Conservation (phyloP, 768 basidiomycete genomes). For the Auriscalpium vulgare region DNA sequence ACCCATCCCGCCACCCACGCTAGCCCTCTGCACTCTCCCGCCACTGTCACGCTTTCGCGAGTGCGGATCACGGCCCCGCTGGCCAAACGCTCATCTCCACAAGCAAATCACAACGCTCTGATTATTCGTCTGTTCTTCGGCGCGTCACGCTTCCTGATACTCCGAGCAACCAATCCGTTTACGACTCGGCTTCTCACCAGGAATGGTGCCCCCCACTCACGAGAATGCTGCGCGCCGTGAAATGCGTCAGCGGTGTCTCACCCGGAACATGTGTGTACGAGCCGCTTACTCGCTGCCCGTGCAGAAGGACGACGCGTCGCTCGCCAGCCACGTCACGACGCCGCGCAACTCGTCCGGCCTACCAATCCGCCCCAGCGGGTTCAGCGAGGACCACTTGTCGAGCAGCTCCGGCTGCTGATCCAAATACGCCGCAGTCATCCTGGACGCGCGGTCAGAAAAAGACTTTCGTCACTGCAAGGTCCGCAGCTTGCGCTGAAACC, state of each 20-base stretch:
- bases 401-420: constrained; percentile 55
- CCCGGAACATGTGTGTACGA: background rate
- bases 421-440: constrained; percentile 70
- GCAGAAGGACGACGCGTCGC: constrained; percentile 70
- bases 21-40: too few species aligned
- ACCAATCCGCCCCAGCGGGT: constrained; percentile 66
- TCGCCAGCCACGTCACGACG: constrained; percentile 62
- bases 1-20: too few species aligned
- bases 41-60: too few species aligned
- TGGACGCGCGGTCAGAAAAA: constrained; percentile 16
- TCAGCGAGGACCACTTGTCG: constrained; percentile 59
- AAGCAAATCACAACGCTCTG: too few species aligned
- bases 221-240: constrained; percentile 34
- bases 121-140: too few species aligned
- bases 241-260: constrained; percentile 3
- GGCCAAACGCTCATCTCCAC: too few species aligned
- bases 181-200: constrained; percentile 31
- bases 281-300: constrained; percentile 76
- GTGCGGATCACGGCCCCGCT: too few species aligned
- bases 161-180: too few species aligned
- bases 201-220: constrained; percentile 58
- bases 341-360: constrained; percentile 68
- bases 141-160: too few species aligned
- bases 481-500: background rate
- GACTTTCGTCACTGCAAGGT: background rate